A percentile compares a stretch with the other conserved stretches of the same genome.
Conservation (phyloP, 768 basidiomycete genomes). For the Rhizopogon sp. region DNA sequence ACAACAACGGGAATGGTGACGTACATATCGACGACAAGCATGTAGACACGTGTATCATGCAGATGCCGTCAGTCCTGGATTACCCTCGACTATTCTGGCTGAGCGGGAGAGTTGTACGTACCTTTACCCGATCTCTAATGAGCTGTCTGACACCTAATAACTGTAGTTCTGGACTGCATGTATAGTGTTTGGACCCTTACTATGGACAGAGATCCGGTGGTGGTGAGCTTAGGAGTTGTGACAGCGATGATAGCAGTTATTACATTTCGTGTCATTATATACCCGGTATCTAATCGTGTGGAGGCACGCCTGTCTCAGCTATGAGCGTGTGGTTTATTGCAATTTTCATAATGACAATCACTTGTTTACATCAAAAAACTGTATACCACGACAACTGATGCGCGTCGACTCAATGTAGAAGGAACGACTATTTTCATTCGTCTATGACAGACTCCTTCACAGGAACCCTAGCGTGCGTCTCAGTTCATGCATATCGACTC, state of each 20-base stretch:
- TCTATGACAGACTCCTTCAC: no score
- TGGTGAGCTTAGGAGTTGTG: slow-evolving; percentile 32
- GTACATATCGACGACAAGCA: neutral
- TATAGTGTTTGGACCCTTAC: slow-evolving; percentile 80
- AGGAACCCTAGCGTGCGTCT: no score
- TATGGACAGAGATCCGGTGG: slow-evolving; percentile 86
- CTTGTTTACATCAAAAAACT: no score
- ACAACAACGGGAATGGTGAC: neutral
- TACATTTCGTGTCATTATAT: neutral
- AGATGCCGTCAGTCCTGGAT: slow-evolving; percentile 44
- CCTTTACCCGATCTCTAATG: neutral
- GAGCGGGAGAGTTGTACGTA: slow-evolving; percentile 68
- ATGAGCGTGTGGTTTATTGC: no score
- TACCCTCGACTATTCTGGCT: slow-evolving; percentile 66
- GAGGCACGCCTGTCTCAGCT: neutral
- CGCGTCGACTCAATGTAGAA: no score
- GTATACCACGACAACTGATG: no score
- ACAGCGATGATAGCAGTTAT: neutral
- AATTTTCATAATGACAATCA: no score
- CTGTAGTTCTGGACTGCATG: slow-evolving; percentile 87
- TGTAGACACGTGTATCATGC: slow-evolving; percentile 33
- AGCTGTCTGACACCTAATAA: neutral
- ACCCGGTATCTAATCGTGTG: neutral
- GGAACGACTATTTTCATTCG: no score
- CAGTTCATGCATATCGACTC: no score